A percentile compares a stretch with the other conserved stretches of the same genome.
Conservation (phyloP, 805 yeast species). For the Hyphopichia homilentoma region DNA sequence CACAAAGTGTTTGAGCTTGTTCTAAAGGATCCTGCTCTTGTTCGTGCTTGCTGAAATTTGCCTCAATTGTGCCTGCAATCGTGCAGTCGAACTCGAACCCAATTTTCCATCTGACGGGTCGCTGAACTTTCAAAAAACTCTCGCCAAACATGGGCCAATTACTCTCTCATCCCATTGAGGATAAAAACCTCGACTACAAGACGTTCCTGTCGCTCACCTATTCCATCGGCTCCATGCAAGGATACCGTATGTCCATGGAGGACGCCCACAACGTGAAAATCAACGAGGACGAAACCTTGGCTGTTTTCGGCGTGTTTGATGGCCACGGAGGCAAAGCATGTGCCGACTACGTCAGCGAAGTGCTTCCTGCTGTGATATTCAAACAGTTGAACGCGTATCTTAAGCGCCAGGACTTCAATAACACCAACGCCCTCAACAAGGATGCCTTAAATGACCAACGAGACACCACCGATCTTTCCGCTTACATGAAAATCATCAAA, state of each 20-base stretch:
- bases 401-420: not conserved
- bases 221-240: slow-evolving; percentile 74
- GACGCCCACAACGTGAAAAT: slow-evolving; percentile 63
- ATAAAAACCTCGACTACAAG: slow-evolving; percentile 52
- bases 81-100: no score
- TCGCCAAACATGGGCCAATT: slow-evolving; percentile 74
- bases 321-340: slow-evolving; percentile 77
- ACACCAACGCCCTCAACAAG: slow-evolving; percentile 1
- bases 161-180: slow-evolving; percentile 71
- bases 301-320: slow-evolving; percentile 71
- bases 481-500: slow-evolving; percentile 19
- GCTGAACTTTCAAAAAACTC: no score
- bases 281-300: slow-evolving; percentile 37
- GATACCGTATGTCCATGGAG: slow-evolving; percentile 71
- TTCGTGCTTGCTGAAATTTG: no score
- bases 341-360: slow-evolving; percentile 49
- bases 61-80: no score
- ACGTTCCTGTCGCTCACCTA: slow-evolving; percentile 47
- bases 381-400: slow-evolving; percentile 14
- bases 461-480: slow-evolving; percentile 8
- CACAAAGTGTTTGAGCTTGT: no score
- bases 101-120: no score
- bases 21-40: no score
- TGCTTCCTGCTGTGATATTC: slow-evolving; percentile 36
- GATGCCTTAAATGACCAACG: not conserved